Conservation (phyloP, 805 yeast species). For the Nakazawaea wickerhamii region DNA sequence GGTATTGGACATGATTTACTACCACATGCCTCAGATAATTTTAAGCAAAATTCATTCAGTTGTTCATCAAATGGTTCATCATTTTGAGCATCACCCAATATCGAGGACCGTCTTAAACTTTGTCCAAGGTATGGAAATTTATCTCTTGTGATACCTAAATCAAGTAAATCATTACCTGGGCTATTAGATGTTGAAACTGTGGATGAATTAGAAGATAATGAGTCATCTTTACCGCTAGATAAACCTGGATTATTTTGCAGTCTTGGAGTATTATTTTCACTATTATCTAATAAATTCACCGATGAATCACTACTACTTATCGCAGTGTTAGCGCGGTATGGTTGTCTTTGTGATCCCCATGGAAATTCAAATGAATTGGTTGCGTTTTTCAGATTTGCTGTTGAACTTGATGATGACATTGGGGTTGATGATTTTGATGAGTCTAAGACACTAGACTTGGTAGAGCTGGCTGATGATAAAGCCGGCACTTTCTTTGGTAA, state of each 20-base stretch:
- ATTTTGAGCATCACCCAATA: slow-evolving; percentile 18
- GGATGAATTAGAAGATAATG: slow-evolving; percentile 24
- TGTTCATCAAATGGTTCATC: slow-evolving; percentile 55
- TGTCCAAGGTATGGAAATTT: slow-evolving; percentile 5
- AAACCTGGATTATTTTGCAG: slow-evolving; percentile 10
- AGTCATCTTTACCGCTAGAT: slow-evolving; percentile 2
- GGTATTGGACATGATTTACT: slow-evolving; percentile 67
- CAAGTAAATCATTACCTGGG: slow-evolving; percentile 19
- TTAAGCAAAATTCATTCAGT: slow-evolving; percentile 68
- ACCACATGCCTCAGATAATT: slow-evolving; percentile 80
- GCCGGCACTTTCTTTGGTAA: slow-evolving; percentile 14
- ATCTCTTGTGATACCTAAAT: slow-evolving; percentile 2
- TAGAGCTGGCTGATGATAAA: slow-evolving; percentile 3
- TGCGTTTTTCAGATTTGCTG: slow-evolving; percentile 15
- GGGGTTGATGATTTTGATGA: slow-evolving; percentile 7
- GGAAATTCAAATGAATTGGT: slow-evolving; percentile 51
- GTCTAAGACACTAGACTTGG: not conserved
- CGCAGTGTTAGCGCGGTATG: slow-evolving; percentile 7
- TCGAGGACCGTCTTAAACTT: slow-evolving; percentile 17
- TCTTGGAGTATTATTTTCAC: slow-evolving; percentile 3
- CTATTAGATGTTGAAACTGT: slow-evolving; percentile 33
- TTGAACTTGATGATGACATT: slow-evolving; percentile 1
- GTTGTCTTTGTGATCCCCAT: slow-evolving; percentile 26
- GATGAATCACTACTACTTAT: slow-evolving; percentile 5
- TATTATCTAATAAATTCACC: not conserved